A percentile compares a stretch with the other conserved stretches of the same genome.
These are phyloP conservation scores for Ganoderma boninense DNA, from an alignment of 1,284 basidiomycete genomes.

Conservation along the genomic window DNA sequence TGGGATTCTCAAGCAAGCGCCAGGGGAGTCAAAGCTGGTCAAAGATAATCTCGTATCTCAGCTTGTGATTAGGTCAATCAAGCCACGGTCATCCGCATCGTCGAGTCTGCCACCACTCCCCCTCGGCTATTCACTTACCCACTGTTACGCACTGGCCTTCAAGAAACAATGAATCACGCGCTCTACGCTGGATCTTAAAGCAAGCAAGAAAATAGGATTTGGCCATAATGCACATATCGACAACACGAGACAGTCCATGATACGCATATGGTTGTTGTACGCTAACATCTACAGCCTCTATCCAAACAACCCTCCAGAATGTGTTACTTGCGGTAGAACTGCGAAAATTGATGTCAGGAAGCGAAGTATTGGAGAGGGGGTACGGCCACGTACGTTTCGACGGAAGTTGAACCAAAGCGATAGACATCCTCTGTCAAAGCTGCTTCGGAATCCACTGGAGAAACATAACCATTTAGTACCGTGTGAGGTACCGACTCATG, in stretches of 20 bases:
- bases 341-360: conserved; percentile 28
- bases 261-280: neutral
- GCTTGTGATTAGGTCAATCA: conserved; percentile 6
- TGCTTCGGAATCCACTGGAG: conserved; percentile 81
- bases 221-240: neutral
- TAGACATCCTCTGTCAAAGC: conserved; percentile 86
- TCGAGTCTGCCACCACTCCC: no score
- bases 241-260: neutral
- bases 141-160: neutral
- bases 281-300: neutral
- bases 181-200: neutral
- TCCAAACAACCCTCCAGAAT: no score
- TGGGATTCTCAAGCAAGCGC: conserved; percentile 8
- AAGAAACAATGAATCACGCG: neutral
- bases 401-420: conserved; percentile 91
- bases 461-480: conserved; percentile 24
- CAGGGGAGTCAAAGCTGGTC: neutral
- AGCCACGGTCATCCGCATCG: neutral
- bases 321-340: conserved; percentile 78
- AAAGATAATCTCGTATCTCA: conserved; percentile 11
- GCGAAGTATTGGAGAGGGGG: conserved; percentile 8
- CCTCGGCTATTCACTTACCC: neutral
- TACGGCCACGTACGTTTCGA: conserved; percentile 72
- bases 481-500: neutral
- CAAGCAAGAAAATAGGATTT: neutral